Percentiles rank a stretch among this genome's conserved stretches.
Conservation (phyloP, 176 grass and related monocot genomes). For the Elymus sibiricus region DNA sequence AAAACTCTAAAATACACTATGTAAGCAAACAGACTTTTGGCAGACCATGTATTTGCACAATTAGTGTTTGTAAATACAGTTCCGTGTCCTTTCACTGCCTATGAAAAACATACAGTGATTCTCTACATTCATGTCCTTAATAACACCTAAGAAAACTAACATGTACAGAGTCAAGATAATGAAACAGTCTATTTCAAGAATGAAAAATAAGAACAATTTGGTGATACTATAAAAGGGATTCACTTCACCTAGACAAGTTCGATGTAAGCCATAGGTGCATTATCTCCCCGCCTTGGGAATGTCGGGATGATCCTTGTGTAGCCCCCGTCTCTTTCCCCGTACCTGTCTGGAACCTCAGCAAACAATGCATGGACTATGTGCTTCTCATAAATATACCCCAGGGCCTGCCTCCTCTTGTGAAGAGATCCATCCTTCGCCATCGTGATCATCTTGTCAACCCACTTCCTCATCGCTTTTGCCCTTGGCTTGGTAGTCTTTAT, state of each 20-base stretch:
- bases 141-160: not conserved
- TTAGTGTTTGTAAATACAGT: not conserved
- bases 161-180: not conserved
- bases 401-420: conserved; percentile 92
- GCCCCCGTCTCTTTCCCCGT: conserved; percentile 77
- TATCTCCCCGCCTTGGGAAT: conserved; percentile 77
- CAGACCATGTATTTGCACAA: not conserved
- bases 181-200: not conserved
- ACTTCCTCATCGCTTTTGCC: conserved; percentile 89
- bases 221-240: not conserved
- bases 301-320: conserved; percentile 92
- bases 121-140: not conserved
- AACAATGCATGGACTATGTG: conserved; percentile 84
- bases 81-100: too few species aligned
- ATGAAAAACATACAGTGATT: not conserved
- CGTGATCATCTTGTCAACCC: conserved; percentile 86
- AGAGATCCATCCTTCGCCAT: conserved; percentile 86
- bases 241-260: conserved; percentile 79
- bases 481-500: conserved; percentile 88
- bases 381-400: conserved; percentile 91
- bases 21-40: not conserved
- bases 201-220: not conserved
- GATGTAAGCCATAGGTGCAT: conserved; percentile 94
- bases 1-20: not conserved
- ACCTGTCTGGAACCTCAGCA: conserved; percentile 74